A percentile compares a stretch with the other conserved stretches of the same genome.
Conservation (phyloP, 78 protist genomes). For the Chrysochromulina parva region DNA sequence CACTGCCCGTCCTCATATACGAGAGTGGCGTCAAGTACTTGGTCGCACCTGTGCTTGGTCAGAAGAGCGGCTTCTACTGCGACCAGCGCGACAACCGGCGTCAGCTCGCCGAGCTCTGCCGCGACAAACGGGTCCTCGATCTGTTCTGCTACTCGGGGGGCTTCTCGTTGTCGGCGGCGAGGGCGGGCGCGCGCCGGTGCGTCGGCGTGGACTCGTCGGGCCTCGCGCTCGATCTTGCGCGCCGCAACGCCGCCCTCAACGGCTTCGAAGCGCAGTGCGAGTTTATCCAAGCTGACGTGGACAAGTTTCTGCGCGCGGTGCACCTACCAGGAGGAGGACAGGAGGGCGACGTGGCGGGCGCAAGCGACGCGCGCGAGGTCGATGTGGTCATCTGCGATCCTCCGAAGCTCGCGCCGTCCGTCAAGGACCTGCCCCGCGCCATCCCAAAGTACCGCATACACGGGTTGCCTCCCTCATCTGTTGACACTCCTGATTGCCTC, state of each 20-base stretch:
- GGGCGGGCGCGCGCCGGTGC: background rate
- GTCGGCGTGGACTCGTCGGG: conserved; percentile 12
- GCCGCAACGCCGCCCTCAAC: background rate
- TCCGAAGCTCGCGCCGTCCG: conserved; percentile 7
- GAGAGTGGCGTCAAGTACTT: background rate
- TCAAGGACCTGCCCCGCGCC: background rate
- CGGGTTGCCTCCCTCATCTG: too few species aligned
- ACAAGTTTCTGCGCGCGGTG: too few species aligned
- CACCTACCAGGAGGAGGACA: too few species aligned
- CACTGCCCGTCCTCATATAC: background rate
- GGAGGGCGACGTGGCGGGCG: too few species aligned
- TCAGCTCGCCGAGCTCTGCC: background rate
- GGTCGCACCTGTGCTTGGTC: background rate
- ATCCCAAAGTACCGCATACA: background rate
- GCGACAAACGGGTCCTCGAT: background rate
- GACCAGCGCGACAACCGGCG: conserved; percentile 22
- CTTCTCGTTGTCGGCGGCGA: conserved; percentile 19
- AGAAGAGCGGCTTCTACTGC: conserved; percentile 8
- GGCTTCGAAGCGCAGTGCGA: background rate
- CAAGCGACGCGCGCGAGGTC: too few species aligned
- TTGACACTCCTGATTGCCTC: too few species aligned
- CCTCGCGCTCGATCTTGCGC: background rate
- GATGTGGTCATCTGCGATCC: conserved; percentile 16
- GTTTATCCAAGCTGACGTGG: background rate
- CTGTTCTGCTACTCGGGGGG: conserved; percentile 46